Evolutionary conservation across 140 eudicot genomes (phyloP), one percentile per base, ranked within the genome.

Genomic region (Erigeron philadelphicus): DNA sequence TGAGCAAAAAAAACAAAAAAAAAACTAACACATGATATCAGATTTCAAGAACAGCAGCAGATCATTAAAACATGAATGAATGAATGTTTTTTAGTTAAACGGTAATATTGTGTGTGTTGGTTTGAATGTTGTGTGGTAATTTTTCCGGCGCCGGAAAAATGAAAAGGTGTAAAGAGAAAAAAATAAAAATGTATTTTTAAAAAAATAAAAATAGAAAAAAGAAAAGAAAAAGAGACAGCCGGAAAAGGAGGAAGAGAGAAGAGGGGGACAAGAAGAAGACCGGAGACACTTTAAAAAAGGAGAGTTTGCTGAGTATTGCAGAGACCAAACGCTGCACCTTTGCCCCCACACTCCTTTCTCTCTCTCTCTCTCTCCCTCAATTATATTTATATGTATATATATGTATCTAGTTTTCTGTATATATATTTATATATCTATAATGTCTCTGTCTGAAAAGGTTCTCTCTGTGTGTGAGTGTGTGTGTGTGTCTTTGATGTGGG

Each of bases 251-350:
- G 75, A 61, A 61, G 38, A 60, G 45, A 46, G 40, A 16, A 53
- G 23, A 21, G 25, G 80, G 79, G 80, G 80, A 75, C 80, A 75
- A 68, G 80, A 68, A 50, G 80, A 75, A 75, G 80, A 75, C 80
- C 80, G 75, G 80, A 38, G 80, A 21, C 63, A 68, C 80, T 75
- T 75, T 75, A 75, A 75, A 75, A 75, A 75, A 75, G 80, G 80
- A 68, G 64, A 21, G 54, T 75, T 75, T 75, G 80, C 75, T 68
- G 70, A 75, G 80, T 68, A 57, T 75, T 75, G 80, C 62, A 67
- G 75, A 69, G 80, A 72, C 63, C 87, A 87, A 79, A 79, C 83
- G 85, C 84, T 79, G 89, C 83, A 76, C 52, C 66, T 79, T 65
- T 72, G 75, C 74, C 76, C 76, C 84, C 74, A 75, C 81, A 67